Evolutionary conservation across 1,139 yeast species (phyloP), one percentile per base, ranked within the genome.

Genomic region (Blastobotrys persicus): DNA sequence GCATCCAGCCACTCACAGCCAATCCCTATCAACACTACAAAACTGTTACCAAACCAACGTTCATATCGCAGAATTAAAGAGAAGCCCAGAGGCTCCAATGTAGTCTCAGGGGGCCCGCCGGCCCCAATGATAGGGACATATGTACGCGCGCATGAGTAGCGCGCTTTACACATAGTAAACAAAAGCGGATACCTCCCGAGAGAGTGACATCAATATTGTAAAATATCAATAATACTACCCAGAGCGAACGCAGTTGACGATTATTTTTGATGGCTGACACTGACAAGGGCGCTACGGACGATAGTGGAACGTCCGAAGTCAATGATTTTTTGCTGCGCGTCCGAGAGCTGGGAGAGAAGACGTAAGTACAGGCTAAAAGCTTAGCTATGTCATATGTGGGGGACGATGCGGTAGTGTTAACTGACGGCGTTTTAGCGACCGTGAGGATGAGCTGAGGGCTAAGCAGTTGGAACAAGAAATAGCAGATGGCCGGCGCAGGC

Each of bases 381-480:
- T 17, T 13, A 13, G 5, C 13, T 31, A 4, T 31, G 34, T 6
- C 14, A 13, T 16, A 9, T 12, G 28, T 23, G 28, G 28, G 28
- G 28, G 9, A 23, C 9, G 9, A 6, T 23, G 40, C 14, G 43
- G 18, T 11, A 14, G 31, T 45, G 26, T 39, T 45, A 45, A 47
- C 44, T 4, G 28, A 14, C 34, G 14, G 39, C 20, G 9, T 18
- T 39, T 17, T 44, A 62, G 66, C 9, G 63, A 62, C 35, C 64
- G 68, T 6, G 73, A 69, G 47, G 73, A 70, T 53, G 70, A 64
- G 37, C 58, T 56, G 13, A 60, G 72, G 13, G 65, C 69, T 9
- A 59, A 60, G 44, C 61, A 66, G 45, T 59, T 69, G 46, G 72
- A 68, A 49, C 59, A 59, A 31, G 70, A 66, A 46, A 63, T 68